A percentile compares a stretch with the other conserved stretches of the same genome.
phyloP scores from a whole-genome alignment of 176 grass and related monocot genomes.

The Rhipidocladum racemiflorum region DNA sequence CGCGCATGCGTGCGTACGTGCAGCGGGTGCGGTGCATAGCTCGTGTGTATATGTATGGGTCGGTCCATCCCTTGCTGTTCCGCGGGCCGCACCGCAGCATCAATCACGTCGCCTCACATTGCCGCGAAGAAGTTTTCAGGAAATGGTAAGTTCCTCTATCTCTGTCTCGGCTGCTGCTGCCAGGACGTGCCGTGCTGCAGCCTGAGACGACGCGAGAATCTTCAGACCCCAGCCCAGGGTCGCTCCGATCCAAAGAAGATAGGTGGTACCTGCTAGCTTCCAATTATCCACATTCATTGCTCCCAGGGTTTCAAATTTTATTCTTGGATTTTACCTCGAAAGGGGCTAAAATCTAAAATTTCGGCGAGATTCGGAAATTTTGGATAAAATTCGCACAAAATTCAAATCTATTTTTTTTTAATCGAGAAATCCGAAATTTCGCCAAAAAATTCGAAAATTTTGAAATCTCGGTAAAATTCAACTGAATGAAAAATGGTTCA shows the following conservation, averaged over 20 bases:
- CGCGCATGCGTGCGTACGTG: not conserved
- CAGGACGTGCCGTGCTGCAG: not conserved
- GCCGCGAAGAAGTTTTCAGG: slow-evolving; percentile 7
- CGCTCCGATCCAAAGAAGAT: not conserved
- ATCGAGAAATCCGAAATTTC: too few relatives aligned
- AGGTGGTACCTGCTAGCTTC: too few relatives aligned
- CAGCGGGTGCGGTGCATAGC: not conserved
- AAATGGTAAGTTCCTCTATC: not conserved
- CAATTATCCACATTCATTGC: too few relatives aligned
- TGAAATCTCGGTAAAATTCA: too few relatives aligned
- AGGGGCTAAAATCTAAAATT: too few relatives aligned
- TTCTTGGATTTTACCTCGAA: too few relatives aligned
- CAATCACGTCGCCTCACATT: slow-evolving; percentile 9
- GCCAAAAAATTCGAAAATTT: too few relatives aligned
- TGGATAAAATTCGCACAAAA: too few relatives aligned
- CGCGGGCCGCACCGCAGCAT: not conserved
- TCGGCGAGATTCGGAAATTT: too few relatives aligned
- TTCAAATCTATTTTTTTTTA: too few relatives aligned
- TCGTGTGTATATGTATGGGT: not conserved
- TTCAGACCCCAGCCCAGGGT: not conserved
- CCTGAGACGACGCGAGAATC: not conserved
- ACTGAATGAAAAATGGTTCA: too few relatives aligned
- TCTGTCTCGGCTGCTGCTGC: not conserved
- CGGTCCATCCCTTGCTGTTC: not conserved
- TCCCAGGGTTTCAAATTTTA: too few relatives aligned